Evolutionary conservation across 495 filamentous ascomycete species (phyloP).

Genomic region (Poronia punctata): DNA sequence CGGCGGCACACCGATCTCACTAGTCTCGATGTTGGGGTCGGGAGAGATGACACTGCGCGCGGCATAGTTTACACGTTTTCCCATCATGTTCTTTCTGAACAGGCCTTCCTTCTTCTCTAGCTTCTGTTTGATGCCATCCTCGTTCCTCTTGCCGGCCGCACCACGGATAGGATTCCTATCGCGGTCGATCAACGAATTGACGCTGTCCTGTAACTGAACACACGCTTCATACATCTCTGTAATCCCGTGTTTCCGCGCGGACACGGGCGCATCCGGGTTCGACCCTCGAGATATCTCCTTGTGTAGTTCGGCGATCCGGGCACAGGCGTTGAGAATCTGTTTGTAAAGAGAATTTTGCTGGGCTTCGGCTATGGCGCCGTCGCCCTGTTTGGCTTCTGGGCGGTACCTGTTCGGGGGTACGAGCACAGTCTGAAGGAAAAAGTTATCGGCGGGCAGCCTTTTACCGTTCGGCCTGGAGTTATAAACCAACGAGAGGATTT

Average conservation of each 20-base stretch:
- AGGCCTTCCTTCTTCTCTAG: conserved; percentile 98
- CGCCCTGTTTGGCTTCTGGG: conserved; percentile 75
- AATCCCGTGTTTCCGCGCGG: conserved; percentile 29
- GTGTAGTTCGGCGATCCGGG: conserved; percentile 66
- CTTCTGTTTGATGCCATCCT: conserved; percentile 92
- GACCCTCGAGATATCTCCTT: conserved; percentile 51
- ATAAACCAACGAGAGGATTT: conserved; percentile 75
- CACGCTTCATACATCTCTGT: conserved; percentile 50
- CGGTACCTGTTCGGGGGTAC: conserved; percentile 90
- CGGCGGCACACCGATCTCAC: conserved; percentile 94
- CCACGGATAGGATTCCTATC: conserved; percentile 77
- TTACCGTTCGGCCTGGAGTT: conserved; percentile 56
- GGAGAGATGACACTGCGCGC: conserved; percentile 97
- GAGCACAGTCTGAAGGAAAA: conserved; percentile 78
- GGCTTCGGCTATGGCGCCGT: conserved; percentile 72
- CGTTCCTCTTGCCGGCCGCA: conserved; percentile 57
- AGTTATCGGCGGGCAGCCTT: conserved; percentile 71
- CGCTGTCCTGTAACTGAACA: conserved; percentile 75
- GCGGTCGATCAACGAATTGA: conserved; percentile 84
- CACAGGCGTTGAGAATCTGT: conserved; percentile 63
- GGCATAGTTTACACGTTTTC: conserved; percentile 98
- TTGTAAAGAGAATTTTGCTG: conserved; percentile 81
- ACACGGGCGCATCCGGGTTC: conserved; percentile 8
- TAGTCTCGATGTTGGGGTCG: conserved; percentile 97
- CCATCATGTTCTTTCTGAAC: conserved; percentile 99